A percentile compares a stretch with the other conserved stretches of the same genome.
These are phyloP conservation scores for Phyllosticta citrichinensis DNA, from an alignment of 2,329 filamentous ascomycete species.

Conservation along the genomic window DNA sequence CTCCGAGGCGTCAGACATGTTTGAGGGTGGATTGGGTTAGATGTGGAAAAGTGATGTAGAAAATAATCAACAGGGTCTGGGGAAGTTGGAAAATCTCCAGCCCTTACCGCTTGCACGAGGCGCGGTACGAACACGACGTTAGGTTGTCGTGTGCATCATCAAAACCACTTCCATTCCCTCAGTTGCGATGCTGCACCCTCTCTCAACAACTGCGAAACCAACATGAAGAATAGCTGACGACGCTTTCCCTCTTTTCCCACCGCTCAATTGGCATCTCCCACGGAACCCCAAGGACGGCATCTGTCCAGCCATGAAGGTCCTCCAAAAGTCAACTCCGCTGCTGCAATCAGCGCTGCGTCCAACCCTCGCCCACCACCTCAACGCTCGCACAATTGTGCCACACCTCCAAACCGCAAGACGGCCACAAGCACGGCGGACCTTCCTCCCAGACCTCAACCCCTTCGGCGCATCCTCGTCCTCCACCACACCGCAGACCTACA, in stretches of 20 bases:
- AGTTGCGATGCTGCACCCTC: background rate
- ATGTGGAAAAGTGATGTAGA: background rate
- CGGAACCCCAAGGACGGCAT: background rate
- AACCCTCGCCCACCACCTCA: constrained; percentile 15
- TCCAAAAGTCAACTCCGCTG: constrained; percentile 20
- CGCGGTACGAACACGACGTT: background rate
- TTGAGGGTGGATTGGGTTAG: background rate
- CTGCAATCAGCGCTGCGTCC: constrained; percentile 21
- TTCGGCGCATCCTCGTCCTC: constrained; percentile 34
- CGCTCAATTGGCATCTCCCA: background rate
- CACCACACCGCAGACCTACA: constrained; percentile 50
- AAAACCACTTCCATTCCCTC: background rate
- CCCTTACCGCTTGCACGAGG: constrained; percentile 2
- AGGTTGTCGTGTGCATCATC: background rate
- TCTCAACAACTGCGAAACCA: background rate
- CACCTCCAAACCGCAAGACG: constrained; percentile 10
- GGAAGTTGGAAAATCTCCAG: background rate
- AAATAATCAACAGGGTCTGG: background rate
- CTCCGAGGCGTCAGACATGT: background rate
- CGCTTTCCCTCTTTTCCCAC: background rate
- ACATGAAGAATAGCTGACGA: constrained; percentile 4
- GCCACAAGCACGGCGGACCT: constrained; percentile 27
- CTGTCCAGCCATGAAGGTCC: constrained; percentile 17
- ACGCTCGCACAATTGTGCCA: background rate
- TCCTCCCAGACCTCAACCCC: constrained; percentile 29